Conservation (phyloP, 176 grass and related monocot species). For the Otatea glauca region DNA sequence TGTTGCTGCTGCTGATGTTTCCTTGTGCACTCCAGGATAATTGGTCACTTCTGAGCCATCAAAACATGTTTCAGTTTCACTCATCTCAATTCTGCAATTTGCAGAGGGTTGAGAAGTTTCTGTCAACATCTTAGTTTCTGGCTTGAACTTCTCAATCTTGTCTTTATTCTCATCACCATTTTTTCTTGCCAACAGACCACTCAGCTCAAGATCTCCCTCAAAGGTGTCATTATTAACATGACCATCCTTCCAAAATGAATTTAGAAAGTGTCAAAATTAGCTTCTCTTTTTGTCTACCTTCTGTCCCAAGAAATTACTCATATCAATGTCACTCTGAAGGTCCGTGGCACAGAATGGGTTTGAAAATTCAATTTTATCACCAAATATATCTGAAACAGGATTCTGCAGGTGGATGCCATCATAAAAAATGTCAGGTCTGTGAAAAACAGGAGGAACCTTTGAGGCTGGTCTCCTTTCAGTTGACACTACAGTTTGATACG, state of each 20-base stretch:
- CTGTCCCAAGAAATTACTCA: slow-evolving; percentile 40
- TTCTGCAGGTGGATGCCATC: slow-evolving; percentile 44
- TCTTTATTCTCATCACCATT: slow-evolving; percentile 28
- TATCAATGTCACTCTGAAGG: slow-evolving; percentile 43
- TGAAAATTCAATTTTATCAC: slow-evolving; percentile 33
- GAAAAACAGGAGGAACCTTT: slow-evolving; percentile 48
- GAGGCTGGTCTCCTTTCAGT: slow-evolving; percentile 40
- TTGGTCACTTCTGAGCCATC: slow-evolving; percentile 45
- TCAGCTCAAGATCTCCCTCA: slow-evolving; percentile 38
- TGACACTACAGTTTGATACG: slow-evolving; percentile 43
- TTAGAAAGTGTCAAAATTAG: slow-evolving; percentile 27
- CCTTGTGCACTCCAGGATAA: slow-evolving; percentile 43
- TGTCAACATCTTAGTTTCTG: slow-evolving; percentile 41
- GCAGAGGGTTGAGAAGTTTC: slow-evolving; percentile 33
- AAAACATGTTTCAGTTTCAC: slow-evolving; percentile 43
- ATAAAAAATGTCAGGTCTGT: slow-evolving; percentile 34
- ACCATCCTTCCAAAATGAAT: slow-evolving; percentile 42
- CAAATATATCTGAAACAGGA: slow-evolving; percentile 49
- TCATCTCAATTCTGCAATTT: slow-evolving; percentile 37
- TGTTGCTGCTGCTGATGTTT: slow-evolving; percentile 28
- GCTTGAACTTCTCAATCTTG: slow-evolving; percentile 21
- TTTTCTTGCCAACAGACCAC: slow-evolving; percentile 38
- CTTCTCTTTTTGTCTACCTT: slow-evolving; percentile 49
- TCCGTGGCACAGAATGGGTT: slow-evolving; percentile 19
- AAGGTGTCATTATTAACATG: slow-evolving; percentile 39